Conservation (phyloP, 192 early-diverging fungal genomes). For the Phycomyces blakesleeanus region DNA sequence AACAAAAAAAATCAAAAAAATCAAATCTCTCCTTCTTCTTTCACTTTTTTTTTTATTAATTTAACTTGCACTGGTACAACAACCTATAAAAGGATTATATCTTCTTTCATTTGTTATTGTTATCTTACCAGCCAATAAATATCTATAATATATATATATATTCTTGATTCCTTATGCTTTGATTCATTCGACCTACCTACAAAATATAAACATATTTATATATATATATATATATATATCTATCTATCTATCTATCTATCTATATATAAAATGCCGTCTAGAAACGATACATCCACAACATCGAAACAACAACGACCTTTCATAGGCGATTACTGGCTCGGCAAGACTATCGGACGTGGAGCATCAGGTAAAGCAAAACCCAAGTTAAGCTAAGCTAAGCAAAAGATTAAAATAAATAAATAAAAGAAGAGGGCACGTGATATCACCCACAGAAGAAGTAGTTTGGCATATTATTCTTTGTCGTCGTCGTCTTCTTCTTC, state of each 20-base stretch:
- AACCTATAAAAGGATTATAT: not conserved
- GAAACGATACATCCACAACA: not conserved
- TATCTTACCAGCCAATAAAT: too few species aligned
- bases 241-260: not conserved
- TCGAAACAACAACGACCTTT: not conserved
- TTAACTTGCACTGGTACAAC: not conserved
- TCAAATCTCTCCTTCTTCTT: not conserved
- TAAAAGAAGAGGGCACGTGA: too few species aligned
- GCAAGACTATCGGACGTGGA: constrained; percentile 64
- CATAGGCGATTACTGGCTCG: constrained; percentile 65
- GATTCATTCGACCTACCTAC: too few species aligned
- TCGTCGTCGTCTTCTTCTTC: too few species aligned
- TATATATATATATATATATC: not conserved
- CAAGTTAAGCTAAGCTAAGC: too few species aligned
- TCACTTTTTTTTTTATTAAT: not conserved
- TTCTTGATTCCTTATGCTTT: not conserved
- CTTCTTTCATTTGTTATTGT: not conserved
- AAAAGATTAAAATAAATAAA: too few species aligned
- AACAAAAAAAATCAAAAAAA: constrained; percentile 3
- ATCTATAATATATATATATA: too few species aligned
- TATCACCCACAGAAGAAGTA: too few species aligned
- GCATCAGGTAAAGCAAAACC: constrained; percentile 42
- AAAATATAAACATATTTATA: too few species aligned
- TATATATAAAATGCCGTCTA: not conserved
- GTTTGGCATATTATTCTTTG: not conserved